Evolutionary conservation across 2,329 filamentous ascomycete genomes (phyloP).

Genomic region (Endoconidiophora polonica): DNA sequence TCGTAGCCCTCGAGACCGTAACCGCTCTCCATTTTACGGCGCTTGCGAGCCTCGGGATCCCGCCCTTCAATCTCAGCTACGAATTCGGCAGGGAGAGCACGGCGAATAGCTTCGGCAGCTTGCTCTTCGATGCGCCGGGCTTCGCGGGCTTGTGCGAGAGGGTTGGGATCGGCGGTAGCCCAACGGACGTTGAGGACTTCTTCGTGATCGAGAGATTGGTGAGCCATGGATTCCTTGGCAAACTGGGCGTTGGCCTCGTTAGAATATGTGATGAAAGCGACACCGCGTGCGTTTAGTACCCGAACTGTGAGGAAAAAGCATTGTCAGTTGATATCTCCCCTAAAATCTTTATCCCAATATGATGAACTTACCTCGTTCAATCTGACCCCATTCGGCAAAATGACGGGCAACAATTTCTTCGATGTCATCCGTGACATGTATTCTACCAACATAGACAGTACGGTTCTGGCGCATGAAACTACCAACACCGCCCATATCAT

Average conservation of each 20-base stretch:
- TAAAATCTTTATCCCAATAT: not conserved
- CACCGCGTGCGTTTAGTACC: constrained; percentile 74
- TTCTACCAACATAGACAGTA: constrained; percentile 82
- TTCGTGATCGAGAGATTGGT: constrained; percentile 77
- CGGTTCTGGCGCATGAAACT: constrained; percentile 87
- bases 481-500: constrained; percentile 96
- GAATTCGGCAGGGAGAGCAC: constrained; percentile 75
- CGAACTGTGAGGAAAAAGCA: constrained; percentile 29
- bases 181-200: constrained; percentile 92
- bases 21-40: constrained; percentile 73
- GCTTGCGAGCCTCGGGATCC: constrained; percentile 71
- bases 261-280: constrained; percentile 86
- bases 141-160: constrained; percentile 83
- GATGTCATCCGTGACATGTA: constrained; percentile 92
- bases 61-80: constrained; percentile 87
- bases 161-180: constrained; percentile 94
- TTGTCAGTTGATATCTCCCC: not conserved
- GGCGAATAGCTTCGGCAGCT: constrained; percentile 79
- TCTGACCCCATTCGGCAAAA: constrained; percentile 90
- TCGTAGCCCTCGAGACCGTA: constrained; percentile 88
- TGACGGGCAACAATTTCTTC: constrained; percentile 90
- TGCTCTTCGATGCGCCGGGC: constrained; percentile 83
- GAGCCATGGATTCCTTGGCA: constrained; percentile 88
- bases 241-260: constrained; percentile 86
- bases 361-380: constrained; percentile 50